Evolutionary conservation across 2,329 filamentous ascomycete species (phyloP), one percentile per base, ranked within the genome.

Genomic region (Arthrobotrys sinensis): DNA sequence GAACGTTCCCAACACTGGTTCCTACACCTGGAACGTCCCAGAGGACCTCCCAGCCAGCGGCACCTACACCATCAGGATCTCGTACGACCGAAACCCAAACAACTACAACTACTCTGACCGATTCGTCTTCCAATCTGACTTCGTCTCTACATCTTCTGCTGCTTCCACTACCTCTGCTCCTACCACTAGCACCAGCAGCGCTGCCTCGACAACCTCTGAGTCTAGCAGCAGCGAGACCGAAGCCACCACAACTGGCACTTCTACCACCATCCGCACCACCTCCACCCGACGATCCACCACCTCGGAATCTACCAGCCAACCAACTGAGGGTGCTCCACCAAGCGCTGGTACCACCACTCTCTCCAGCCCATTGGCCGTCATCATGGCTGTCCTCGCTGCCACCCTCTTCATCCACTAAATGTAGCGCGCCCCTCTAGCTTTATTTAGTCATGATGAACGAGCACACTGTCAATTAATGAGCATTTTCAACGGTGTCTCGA

Each of bases 31-130:
- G 75, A 34, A 0, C 8, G 67, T 68, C 36, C 75, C 75, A 63
- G 36, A 32, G 14, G 38, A 67, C 14, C 21, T 78, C 16, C 52
- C 53, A 28, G n/a, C 28, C 16, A 34, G 43, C 34, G 40, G 32
- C 28, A 57, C 50, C 32, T 72, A 78, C 24, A 38, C 62, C 14
- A 63, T 78, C 75, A 78, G 67, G 50, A 78, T 78, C 75, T 63
- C 67, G 24, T 72, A 78, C 16, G 67, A 72, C 36, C 48, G 21
- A 21, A 72, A 63, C 67, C 67, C 75, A 43, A 50, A 21, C 43
- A 67, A 72, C 67, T 72, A 16, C 50, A 78, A 78, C 75, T 78
- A 78, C 75, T 78, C 75, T 68, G 75, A 78, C 28, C 48, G 75
- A 63, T 78, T 78, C 75, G 6, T 36, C 40, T n/a, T 70, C 10